phyloP scores from a whole-genome alignment of 2,329 filamentous ascomycete genomes.

The Fusarium kyushuense region DNA sequence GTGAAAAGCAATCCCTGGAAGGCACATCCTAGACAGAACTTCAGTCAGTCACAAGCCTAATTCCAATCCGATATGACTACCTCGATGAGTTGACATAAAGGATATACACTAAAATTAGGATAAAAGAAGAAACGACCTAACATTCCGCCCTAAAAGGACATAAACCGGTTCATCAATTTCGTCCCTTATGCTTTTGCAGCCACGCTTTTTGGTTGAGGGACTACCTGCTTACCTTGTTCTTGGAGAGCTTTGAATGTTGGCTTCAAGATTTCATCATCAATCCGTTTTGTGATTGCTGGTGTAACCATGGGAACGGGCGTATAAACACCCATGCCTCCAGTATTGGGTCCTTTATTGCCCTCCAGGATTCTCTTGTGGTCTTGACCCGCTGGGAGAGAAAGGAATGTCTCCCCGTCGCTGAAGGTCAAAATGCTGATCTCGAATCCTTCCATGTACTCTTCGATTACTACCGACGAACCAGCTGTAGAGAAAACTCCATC shows the following conservation, averaged over 20 bases:
- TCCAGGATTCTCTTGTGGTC: conserved; percentile 80
- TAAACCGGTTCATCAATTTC: no score
- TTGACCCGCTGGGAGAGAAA: conserved; percentile 76
- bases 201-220: no score
- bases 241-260: conserved; percentile 74
- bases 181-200: no score
- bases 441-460: conserved; percentile 77
- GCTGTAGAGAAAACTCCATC: conserved; percentile 73
- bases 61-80: no score
- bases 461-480: conserved; percentile 77
- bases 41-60: not conserved
- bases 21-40: conserved; percentile 48
- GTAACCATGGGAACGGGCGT: conserved; percentile 71
- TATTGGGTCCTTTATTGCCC: conserved; percentile 76
- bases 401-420: conserved; percentile 73
- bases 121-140: no score
- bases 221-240: conserved; percentile 61
- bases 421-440: conserved; percentile 77
- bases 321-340: conserved; percentile 82
- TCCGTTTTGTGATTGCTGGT: conserved; percentile 63
- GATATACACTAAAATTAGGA: no score
- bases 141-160: no score
- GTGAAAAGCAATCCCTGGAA: conserved; percentile 81
- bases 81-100: no score
- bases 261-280: conserved; percentile 70